Conservation (phyloP, 2,329 filamentous ascomycete genomes). For the Aspergillus unguis region DNA sequence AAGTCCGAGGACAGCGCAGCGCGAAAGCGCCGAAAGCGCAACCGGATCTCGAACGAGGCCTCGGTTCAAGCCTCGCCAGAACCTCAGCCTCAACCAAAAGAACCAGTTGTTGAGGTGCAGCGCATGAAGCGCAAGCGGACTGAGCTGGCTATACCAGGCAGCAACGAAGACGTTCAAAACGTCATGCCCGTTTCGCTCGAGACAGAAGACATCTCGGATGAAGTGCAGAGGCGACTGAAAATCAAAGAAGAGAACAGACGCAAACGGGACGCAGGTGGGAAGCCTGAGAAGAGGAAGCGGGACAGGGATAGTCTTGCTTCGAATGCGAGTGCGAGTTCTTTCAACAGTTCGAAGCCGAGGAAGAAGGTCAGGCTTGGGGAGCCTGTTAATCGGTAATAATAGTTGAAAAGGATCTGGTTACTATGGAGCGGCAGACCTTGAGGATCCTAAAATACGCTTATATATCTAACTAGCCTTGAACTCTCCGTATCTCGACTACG, state of each 20-base stretch:
- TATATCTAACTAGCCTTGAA: not conserved
- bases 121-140: conserved; percentile 24
- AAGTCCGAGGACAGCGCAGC: not conserved
- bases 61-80: not conserved
- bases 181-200: conserved; percentile 28
- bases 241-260: conserved; percentile 42
- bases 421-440: not conserved
- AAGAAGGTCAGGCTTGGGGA: conserved; percentile 21
- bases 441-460: not conserved
- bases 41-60: conserved; percentile 12
- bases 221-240: conserved; percentile 44
- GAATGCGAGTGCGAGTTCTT: conserved; percentile 21
- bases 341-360: conserved; percentile 15
- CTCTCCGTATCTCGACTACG: not conserved
- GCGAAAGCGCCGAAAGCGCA: conserved; percentile 21
- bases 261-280: conserved; percentile 22
- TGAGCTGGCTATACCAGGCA: conserved; percentile 18
- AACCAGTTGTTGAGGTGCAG: not conserved
- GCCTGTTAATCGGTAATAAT: not conserved
- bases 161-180: conserved; percentile 24
- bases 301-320: conserved; percentile 39
- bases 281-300: conserved; percentile 36
- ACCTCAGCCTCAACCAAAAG: not conserved
- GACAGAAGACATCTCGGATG: conserved; percentile 45
- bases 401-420: not conserved